Evolutionary conservation across 257 asterid species (phyloP).

Genomic region (Paraleonurus japonicus): DNA sequence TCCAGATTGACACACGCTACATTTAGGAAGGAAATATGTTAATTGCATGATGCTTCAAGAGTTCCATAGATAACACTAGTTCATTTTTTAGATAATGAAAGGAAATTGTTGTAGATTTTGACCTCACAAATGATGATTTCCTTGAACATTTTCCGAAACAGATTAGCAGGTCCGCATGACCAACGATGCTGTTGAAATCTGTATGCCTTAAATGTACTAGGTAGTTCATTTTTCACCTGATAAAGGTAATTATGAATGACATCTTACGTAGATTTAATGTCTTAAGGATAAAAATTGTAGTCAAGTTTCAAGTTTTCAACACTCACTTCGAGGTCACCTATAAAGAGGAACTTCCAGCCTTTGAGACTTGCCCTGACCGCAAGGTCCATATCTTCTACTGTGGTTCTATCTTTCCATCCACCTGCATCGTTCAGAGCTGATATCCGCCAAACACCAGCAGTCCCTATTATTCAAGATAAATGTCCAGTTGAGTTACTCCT

Average conservation of each 20-base stretch:
- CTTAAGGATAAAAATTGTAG: background rate
- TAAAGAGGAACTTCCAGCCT: slow-evolving; percentile 65
- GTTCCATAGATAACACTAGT: background rate
- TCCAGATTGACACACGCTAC: slow-evolving; percentile 79
- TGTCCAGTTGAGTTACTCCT: slow-evolving; percentile 7
- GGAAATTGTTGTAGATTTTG: slow-evolving; percentile 11
- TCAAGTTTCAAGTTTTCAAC: slow-evolving; percentile 5
- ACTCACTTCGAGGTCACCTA: slow-evolving; percentile 47
- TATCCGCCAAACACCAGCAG: slow-evolving; percentile 68
- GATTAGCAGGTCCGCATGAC: slow-evolving; percentile 94
- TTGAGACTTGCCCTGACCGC: slow-evolving; percentile 62
- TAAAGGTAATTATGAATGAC: slow-evolving; percentile 1
- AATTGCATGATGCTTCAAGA: slow-evolving; percentile 12
- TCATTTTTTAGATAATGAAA: background rate
- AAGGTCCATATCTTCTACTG: slow-evolving; percentile 71
- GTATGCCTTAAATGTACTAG: slow-evolving; percentile 87
- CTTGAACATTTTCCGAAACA: slow-evolving; percentile 69
- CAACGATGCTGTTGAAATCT: slow-evolving; percentile 90
- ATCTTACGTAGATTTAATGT: background rate
- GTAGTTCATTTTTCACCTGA: slow-evolving; percentile 87
- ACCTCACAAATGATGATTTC: slow-evolving; percentile 72
- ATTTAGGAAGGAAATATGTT: slow-evolving; percentile 21
- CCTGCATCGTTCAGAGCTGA: slow-evolving; percentile 60
- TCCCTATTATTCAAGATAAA: slow-evolving; percentile 38
- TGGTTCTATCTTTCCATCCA: slow-evolving; percentile 69